Conservation (phyloP, 176 grass and related monocot genomes). For the Tillandsia leiboldiana region DNA sequence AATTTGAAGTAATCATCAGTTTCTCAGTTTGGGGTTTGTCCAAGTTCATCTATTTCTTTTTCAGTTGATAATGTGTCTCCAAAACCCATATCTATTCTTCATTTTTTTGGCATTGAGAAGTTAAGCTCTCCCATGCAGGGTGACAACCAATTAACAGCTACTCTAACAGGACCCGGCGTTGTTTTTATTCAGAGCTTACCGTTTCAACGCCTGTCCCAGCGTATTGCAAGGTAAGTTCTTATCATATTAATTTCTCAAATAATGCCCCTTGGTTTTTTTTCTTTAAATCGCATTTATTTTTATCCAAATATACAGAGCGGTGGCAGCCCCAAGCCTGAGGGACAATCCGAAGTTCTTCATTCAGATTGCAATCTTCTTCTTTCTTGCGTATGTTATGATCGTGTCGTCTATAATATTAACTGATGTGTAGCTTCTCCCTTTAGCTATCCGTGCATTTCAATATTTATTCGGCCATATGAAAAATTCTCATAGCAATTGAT, state of each 20-base stretch:
- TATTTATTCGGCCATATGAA: constrained; percentile 19
- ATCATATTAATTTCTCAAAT: neutral
- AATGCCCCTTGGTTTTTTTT: neutral
- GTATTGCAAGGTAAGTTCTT: constrained; percentile 63
- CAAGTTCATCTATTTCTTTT: no score
- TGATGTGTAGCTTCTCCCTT: constrained; percentile 51
- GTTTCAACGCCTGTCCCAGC: constrained; percentile 68
- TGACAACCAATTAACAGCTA: constrained; percentile 57
- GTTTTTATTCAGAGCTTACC: constrained; percentile 96
- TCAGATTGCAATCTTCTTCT: constrained; percentile 91
- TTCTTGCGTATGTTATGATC: constrained; percentile 91
- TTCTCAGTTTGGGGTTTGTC: no score
- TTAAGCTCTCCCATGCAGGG: constrained; percentile 35
- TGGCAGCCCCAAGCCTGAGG: constrained; percentile 73
- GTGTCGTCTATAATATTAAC: constrained; percentile 95
- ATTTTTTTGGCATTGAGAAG: neutral
- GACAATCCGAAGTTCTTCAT: constrained; percentile 94
- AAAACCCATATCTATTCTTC: neutral
- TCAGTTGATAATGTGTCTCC: no score
- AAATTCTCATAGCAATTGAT: constrained; percentile 31
- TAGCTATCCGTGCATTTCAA: neutral
- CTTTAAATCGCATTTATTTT: constrained; percentile 5
- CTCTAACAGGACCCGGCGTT: constrained; percentile 78
- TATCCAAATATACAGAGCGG: constrained; percentile 43
- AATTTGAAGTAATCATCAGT: no score